Conservation (phyloP, 2,329 filamentous ascomycete genomes). For the Phoma sp. region DNA sequence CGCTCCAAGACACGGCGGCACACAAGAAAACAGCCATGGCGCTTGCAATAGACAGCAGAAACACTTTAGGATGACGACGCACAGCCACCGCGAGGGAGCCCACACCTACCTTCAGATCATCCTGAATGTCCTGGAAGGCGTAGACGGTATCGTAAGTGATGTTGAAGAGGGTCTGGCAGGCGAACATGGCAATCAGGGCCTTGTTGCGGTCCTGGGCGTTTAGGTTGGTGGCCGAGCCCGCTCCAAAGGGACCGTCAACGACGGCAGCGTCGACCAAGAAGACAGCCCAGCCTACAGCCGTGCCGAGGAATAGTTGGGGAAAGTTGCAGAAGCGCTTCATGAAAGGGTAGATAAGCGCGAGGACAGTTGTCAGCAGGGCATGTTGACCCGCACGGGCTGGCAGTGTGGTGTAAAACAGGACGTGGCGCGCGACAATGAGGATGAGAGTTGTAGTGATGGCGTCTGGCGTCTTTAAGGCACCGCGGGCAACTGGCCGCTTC, state of each 20-base stretch:
- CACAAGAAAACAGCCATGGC: not conserved
- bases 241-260: not conserved
- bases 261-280: constrained; percentile 4
- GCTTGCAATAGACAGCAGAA: not conserved
- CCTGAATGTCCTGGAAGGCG: constrained; percentile 46
- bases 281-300: constrained; percentile 26
- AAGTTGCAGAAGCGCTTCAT: constrained; percentile 62
- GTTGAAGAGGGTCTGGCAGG: constrained; percentile 28
- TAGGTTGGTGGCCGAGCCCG: not conserved
- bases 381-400: no score
- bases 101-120: constrained; percentile 48
- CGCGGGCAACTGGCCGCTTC: constrained; percentile 47
- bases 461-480: constrained; percentile 56
- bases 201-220: not conserved
- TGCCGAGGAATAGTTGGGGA: constrained; percentile 60
- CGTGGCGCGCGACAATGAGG: not conserved
- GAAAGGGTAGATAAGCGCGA: constrained; percentile 59
- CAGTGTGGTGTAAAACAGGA: not conserved
- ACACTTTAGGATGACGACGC: not conserved
- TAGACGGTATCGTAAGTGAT: constrained; percentile 50
- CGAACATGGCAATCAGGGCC: constrained; percentile 16
- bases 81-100: constrained; percentile 24
- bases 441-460: not conserved
- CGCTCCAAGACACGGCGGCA: not conserved
- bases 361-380: constrained; percentile 52